Percentiles rank a stretch among this genome's conserved stretches.
Conservation (phyloP, 768 basidiomycete genomes). For the Russula virescens region DNA sequence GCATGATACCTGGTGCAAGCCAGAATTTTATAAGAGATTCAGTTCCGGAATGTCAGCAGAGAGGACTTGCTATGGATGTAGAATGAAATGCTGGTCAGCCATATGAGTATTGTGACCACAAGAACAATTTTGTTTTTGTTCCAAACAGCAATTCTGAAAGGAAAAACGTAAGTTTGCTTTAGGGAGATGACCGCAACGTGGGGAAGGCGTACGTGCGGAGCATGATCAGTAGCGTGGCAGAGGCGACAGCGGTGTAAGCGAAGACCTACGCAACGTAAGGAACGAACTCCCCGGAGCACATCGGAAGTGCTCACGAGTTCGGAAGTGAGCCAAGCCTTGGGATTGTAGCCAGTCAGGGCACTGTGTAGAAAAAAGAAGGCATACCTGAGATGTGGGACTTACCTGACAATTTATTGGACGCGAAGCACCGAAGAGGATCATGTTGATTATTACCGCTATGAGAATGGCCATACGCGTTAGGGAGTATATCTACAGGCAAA, state of each 20-base stretch:
- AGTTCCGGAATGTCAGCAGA: neutral
- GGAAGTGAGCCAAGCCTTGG: neutral
- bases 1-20: neutral
- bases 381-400: neutral
- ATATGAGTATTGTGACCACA: neutral
- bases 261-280: neutral
- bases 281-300: neutral
- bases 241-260: neutral
- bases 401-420: conserved; percentile 2
- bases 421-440: neutral
- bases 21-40: neutral
- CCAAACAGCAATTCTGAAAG: conserved; percentile 1
- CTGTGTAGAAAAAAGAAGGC: neutral
- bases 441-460: neutral
- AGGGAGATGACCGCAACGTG: no score
- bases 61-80: neutral
- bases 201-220: conserved; percentile 1
- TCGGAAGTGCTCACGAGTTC: neutral
- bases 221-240: neutral
- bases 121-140: neutral
- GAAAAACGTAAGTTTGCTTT: neutral
- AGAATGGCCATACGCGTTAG: conserved; percentile 5
- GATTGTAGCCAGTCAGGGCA: neutral
- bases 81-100: neutral
- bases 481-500: neutral